Evolutionary conservation across 805 yeast species (phyloP).

Genomic region (Lipomyces chichibuensis): DNA sequence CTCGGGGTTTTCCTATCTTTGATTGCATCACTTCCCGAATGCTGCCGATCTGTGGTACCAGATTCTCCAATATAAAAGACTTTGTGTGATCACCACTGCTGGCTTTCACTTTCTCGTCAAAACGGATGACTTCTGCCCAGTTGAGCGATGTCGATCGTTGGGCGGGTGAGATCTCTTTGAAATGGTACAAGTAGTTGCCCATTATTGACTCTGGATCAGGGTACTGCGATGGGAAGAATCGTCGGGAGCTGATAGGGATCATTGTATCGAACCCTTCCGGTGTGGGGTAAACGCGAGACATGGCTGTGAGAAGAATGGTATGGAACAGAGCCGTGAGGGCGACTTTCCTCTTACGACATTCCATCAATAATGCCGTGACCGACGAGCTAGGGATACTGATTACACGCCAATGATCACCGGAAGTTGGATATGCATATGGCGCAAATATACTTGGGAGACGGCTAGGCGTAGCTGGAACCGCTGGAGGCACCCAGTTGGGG

Average conservation of each 20-base stretch:
- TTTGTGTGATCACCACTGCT: neutral
- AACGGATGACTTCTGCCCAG: slow-evolving; percentile 17
- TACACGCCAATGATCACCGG: neutral
- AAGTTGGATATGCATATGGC: slow-evolving; percentile 1
- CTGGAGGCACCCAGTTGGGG: slow-evolving; percentile 7
- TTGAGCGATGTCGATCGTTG: neutral
- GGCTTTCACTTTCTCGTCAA: neutral
- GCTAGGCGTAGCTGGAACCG: neutral
- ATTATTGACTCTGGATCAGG: slow-evolving; percentile 2
- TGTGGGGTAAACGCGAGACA: slow-evolving; percentile 11
- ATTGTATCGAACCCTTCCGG: slow-evolving; percentile 13
- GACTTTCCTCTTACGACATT: slow-evolving; percentile 12
- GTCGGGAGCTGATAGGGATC: slow-evolving; percentile 26
- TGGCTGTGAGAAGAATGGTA: slow-evolving; percentile 6
- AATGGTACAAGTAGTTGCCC: slow-evolving; percentile 15
- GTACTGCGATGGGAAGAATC: slow-evolving; percentile 2
- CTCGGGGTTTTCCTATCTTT: slow-evolving; percentile 7
- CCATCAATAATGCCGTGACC: neutral
- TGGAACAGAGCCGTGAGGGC: slow-evolving; percentile 23
- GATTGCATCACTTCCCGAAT: slow-evolving; percentile 2
- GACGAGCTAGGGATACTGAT: neutral
- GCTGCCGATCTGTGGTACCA: slow-evolving; percentile 9
- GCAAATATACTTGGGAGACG: slow-evolving; percentile 2
- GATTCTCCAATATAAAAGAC: neutral
- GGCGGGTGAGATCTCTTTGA: slow-evolving; percentile 7